Evolutionary conservation across 306 rosid genomes (phyloP).

Genomic region (barrel medic (Medicago truncatula)): MtrunA17r5.0-ANR NC_053046.1:27692501-27693000

Average conservation of each 20-base stretch:
- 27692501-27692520: too few relatives aligned
- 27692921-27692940: too few relatives aligned
- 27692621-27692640: conserved; percentile 33
- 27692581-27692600: background rate
- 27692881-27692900: conserved; percentile 16
- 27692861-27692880: background rate
- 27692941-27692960: too few relatives aligned
- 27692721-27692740: background rate
- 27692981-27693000: too few relatives aligned
- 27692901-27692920: background rate
- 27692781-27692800: conserved; percentile 1
- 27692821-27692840: background rate
- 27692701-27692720: conserved; percentile 6
- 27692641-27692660: background rate
- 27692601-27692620: conserved; percentile 5
- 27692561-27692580: too few relatives aligned
- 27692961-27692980: too few relatives aligned
- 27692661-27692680: conserved; percentile 23
- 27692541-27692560: background rate
- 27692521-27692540: background rate
- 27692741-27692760: background rate
- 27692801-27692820: background rate
- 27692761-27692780: background rate
- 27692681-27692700: conserved; percentile 29
- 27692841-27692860: background rate